Percentiles rank a stretch among this genome's conserved stretches.
phyloP scores from a whole-genome alignment of 2,329 filamentous ascomycete genomes.

The Sporothrix brunneoviolacea region DNA sequence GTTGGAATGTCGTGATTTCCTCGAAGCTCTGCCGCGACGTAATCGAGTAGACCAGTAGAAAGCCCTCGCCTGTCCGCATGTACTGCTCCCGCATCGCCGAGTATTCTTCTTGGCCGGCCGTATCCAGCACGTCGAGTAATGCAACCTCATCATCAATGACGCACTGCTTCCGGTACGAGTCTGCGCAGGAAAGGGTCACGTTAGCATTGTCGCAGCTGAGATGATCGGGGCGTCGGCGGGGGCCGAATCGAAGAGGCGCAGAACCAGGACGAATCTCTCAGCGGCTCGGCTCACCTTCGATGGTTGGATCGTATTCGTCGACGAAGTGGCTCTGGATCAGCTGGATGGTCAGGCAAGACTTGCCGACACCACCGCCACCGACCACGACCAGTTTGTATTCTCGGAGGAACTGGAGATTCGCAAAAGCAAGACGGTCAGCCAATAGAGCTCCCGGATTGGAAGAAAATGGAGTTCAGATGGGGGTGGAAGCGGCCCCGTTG shows the following conservation, averaged over 20 bases:
- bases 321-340: conserved; percentile 95
- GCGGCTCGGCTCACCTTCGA: conserved; percentile 65
- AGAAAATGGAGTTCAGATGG: not conserved
- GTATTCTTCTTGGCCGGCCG: conserved; percentile 97
- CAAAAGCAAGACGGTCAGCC: not conserved
- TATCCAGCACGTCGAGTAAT: conserved; percentile 95
- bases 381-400: conserved; percentile 97
- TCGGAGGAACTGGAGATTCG: conserved; percentile 60
- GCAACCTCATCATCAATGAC: conserved; percentile 98
- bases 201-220: too few species aligned
- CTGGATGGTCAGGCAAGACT: conserved; percentile 98
- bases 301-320: conserved; percentile 98
- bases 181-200: conserved; percentile 47
- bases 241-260: conserved; percentile 15
- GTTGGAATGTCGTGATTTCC: conserved; percentile 97
- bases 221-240: too few species aligned
- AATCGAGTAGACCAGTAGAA: conserved; percentile 96
- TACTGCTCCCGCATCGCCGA: conserved; percentile 99
- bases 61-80: conserved; percentile 98
- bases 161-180: conserved; percentile 99
- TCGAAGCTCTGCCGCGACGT: conserved; percentile 96
- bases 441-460: not conserved
- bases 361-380: conserved; percentile 95
- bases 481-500: not conserved
- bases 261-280: not conserved